These are phyloP conservation scores for Kwoniella pini DNA, from an alignment of 768 basidiomycete species.

Conservation along the genomic window DNA sequence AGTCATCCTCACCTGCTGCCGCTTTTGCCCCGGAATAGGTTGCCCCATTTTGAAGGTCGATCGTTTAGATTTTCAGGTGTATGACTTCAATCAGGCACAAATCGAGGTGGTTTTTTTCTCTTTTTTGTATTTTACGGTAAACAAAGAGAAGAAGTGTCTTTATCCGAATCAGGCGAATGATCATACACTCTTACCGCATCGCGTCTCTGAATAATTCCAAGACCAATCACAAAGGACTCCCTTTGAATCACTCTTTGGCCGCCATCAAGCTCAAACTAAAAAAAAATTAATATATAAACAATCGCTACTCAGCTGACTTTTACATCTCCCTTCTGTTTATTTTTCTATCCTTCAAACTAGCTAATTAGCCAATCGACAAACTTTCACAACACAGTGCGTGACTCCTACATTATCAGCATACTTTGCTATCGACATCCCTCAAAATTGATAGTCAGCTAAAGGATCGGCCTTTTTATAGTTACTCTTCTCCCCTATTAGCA, in stretches of 20 bases:
- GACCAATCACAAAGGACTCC: background rate
- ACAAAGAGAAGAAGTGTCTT: background rate
- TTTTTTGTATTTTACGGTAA: background rate
- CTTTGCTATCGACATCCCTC: too few relatives aligned
- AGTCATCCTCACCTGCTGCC: too few relatives aligned
- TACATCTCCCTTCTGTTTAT: background rate
- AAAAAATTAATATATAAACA: background rate
- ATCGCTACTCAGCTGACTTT: background rate
- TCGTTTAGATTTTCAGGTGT: too few relatives aligned
- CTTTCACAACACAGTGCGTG: background rate
- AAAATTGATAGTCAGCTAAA: background rate
- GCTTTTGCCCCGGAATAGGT: too few relatives aligned
- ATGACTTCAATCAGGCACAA: background rate
- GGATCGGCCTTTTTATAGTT: too few relatives aligned
- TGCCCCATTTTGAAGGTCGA: too few relatives aligned
- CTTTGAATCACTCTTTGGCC: background rate
- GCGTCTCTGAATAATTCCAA: too few relatives aligned
- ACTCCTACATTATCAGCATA: background rate
- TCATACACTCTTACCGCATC: too few relatives aligned
- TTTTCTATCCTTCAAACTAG: slow-evolving; percentile 1
- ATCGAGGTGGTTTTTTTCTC: background rate
- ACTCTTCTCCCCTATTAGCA: too few relatives aligned
- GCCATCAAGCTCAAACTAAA: background rate
- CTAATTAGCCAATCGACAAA: background rate
- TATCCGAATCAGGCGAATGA: background rate